Evolutionary conservation across 2,329 filamentous ascomycete genomes (phyloP).

Genomic region (Fusarium ramigenum): DNA sequence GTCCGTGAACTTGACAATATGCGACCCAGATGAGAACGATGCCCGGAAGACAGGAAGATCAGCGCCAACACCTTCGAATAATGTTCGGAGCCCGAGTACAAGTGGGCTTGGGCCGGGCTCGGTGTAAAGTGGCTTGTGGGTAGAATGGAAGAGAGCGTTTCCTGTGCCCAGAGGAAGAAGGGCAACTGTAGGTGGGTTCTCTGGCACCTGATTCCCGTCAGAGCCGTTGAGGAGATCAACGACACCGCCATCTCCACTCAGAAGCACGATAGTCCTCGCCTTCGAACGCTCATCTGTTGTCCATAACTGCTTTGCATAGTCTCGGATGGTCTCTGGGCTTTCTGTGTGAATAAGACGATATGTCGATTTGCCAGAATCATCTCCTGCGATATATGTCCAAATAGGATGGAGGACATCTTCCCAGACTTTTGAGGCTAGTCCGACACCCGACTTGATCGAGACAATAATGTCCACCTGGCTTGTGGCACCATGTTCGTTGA

Average conservation of each 20-base stretch:
- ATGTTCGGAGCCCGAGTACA: slow-evolving; percentile 62
- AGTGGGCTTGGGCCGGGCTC: slow-evolving; percentile 51
- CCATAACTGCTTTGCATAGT: slow-evolving; percentile 63
- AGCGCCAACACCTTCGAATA: slow-evolving; percentile 65
- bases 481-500: slow-evolving; percentile 30
- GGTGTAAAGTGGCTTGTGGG: slow-evolving; percentile 66
- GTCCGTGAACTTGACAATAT: slow-evolving; percentile 53
- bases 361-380: not conserved
- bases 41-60: slow-evolving; percentile 71
- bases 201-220: slow-evolving; percentile 32
- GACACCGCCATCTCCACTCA: slow-evolving; percentile 89
- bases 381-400: slow-evolving; percentile 53
- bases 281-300: slow-evolving; percentile 46
- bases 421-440: slow-evolving; percentile 66
- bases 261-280: slow-evolving; percentile 70
- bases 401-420: slow-evolving; percentile 64
- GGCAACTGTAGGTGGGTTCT: slow-evolving; percentile 55
- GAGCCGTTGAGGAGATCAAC: slow-evolving; percentile 81
- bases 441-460: slow-evolving; percentile 72
- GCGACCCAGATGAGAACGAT: slow-evolving; percentile 67
- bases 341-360: slow-evolving; percentile 66
- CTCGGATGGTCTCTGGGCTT: slow-evolving; percentile 68
- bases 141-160: slow-evolving; percentile 71
- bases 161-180: slow-evolving; percentile 71
- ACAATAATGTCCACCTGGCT: slow-evolving; percentile 69